phyloP scores from a whole-genome alignment of 345 rosid species.

The Conringia planisiliqua region DNA sequence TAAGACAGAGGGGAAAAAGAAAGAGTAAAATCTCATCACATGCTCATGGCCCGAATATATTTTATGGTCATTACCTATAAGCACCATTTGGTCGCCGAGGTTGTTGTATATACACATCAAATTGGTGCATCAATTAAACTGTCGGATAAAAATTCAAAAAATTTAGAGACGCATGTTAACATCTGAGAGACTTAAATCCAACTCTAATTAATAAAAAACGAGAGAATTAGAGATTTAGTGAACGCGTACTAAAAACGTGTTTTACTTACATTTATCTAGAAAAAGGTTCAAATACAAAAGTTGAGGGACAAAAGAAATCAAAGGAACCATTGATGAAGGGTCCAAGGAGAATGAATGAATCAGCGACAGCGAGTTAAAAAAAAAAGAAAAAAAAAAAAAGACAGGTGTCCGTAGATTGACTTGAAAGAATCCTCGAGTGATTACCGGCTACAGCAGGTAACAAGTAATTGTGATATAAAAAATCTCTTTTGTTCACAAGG shows the following conservation, averaged over 20 bases:
- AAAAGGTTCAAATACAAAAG: background rate
- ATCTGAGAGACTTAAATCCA: background rate
- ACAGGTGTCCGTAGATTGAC: background rate
- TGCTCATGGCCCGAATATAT: background rate
- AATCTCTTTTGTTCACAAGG: background rate
- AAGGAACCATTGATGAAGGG: background rate
- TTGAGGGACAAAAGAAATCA: no score
- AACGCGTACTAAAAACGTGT: background rate
- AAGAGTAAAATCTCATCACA: background rate
- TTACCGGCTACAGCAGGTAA: slow-evolving; percentile 2
- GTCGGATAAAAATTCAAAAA: background rate
- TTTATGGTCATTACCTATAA: background rate
- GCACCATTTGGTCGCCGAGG: background rate
- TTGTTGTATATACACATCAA: background rate
- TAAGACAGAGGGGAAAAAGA: background rate
- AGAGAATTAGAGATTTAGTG: background rate
- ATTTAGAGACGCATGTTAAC: background rate
- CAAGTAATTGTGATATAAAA: slow-evolving; percentile 11
- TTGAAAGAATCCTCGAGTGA: background rate
- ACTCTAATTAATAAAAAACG: background rate
- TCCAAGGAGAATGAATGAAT: no score
- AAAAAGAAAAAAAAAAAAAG: background rate
- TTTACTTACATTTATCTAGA: background rate
- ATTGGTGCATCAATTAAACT: background rate
- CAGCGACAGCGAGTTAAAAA: background rate